A percentile compares a stretch with the other conserved stretches of the same genome.
phyloP scores from a whole-genome alignment of 2,329 filamentous ascomycete species.

The Colletotrichum euphorbiae region DNA sequence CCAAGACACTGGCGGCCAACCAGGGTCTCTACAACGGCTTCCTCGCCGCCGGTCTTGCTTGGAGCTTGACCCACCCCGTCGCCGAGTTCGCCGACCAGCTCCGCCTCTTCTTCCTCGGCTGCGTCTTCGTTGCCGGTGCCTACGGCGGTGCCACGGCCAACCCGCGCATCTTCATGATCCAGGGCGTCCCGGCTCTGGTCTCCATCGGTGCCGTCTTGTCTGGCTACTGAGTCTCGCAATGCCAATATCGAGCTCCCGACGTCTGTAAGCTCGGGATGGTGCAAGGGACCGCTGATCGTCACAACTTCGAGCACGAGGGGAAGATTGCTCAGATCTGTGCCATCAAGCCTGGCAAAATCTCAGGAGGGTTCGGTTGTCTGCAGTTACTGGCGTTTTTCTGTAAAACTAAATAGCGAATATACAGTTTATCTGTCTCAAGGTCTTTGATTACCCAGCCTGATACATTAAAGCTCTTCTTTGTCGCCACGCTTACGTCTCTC shows the following conservation, averaged over 20 bases:
- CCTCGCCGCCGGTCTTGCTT: conserved; percentile 60
- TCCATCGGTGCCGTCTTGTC: conserved; percentile 47
- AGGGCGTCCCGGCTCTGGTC: conserved; percentile 52
- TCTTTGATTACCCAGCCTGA: too few species aligned
- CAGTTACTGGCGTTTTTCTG: conserved; percentile 6
- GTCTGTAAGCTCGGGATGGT: too few species aligned
- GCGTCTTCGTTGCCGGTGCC: conserved; percentile 57
- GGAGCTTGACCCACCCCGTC: conserved; percentile 60
- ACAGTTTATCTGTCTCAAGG: too few species aligned
- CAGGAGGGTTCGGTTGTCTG: background rate
- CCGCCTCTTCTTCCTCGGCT: conserved; percentile 60
- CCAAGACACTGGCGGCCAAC: conserved; percentile 59
- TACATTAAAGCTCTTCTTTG: conserved; percentile 28
- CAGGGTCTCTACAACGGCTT: conserved; percentile 67
- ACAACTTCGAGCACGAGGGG: too few species aligned
- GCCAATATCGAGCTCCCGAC: background rate
- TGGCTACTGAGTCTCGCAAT: conserved; percentile 35
- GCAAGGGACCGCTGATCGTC: too few species aligned
- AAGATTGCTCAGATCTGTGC: too few species aligned
- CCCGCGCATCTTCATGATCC: conserved; percentile 56
- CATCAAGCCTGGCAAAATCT: too few species aligned
- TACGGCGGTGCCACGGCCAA: conserved; percentile 58
- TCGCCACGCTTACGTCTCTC: conserved; percentile 23
- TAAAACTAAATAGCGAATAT: conserved; percentile 11
- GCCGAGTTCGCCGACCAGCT: conserved; percentile 56